These are phyloP conservation scores for Echites panduratus DNA, from an alignment of 257 asterid species.

Conservation along the genomic window DNA sequence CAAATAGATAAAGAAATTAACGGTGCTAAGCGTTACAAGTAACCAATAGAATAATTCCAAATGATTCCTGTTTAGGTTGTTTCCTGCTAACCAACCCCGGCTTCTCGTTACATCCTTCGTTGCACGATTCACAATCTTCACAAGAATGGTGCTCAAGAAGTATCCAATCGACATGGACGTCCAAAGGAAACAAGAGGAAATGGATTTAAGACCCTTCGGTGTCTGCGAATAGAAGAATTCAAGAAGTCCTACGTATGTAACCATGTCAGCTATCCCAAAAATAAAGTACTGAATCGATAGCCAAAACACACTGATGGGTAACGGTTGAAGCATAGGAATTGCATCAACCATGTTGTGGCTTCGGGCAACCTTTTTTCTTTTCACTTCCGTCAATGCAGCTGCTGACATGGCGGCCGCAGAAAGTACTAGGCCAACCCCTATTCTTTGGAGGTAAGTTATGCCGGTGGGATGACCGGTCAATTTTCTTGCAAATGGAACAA, in stretches of 20 bases:
- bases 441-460: constrained; percentile 61
- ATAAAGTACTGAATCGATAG: constrained; percentile 68
- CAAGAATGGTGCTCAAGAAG: constrained; percentile 55
- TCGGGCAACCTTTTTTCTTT: constrained; percentile 47
- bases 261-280: constrained; percentile 80
- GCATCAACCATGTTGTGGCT: constrained; percentile 51
- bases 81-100: constrained; percentile 69
- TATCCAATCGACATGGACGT: constrained; percentile 69
- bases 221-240: constrained; percentile 75
- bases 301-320: constrained; percentile 79
- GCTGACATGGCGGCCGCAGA: constrained; percentile 61
- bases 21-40: constrained; percentile 39
- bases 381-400: constrained; percentile 57
- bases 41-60: constrained; percentile 60
- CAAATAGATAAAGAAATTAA: constrained; percentile 51
- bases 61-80: constrained; percentile 58
- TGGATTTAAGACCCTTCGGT: constrained; percentile 50
- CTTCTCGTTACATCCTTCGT: constrained; percentile 41
- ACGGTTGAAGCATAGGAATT: constrained; percentile 41
- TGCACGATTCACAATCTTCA: constrained; percentile 53
- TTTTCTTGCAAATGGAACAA: constrained; percentile 46
- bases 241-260: constrained; percentile 67
- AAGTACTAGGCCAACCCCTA: constrained; percentile 66
- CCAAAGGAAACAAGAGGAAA: constrained; percentile 74
- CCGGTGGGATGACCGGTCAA: constrained; percentile 67